A percentile compares a stretch with the other conserved stretches of the same genome.
phyloP scores from a whole-genome alignment of 1,284 basidiomycete genomes.

The Cutaneotrichosporon curvatum region DNA sequence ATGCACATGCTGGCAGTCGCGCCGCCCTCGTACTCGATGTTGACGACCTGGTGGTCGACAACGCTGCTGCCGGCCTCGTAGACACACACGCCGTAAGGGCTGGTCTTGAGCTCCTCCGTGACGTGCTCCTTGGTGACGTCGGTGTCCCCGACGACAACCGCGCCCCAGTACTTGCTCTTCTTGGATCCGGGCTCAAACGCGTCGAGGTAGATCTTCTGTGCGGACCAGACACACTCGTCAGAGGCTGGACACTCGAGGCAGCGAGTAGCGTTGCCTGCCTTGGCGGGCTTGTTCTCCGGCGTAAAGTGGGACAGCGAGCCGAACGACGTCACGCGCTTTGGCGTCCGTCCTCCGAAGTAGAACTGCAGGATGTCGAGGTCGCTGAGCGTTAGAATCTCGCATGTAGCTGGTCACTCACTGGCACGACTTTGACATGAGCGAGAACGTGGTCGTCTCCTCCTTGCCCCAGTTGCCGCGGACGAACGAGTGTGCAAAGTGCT shows the following conservation, averaged over 20 bases:
- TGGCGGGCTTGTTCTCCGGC: slow-evolving; percentile 60
- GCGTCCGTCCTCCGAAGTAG: slow-evolving; percentile 51
- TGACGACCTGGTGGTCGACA: slow-evolving; percentile 75
- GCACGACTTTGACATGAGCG: slow-evolving; percentile 79
- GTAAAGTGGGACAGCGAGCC: slow-evolving; percentile 74
- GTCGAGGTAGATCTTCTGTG: slow-evolving; percentile 55
- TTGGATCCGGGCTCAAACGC: slow-evolving; percentile 1
- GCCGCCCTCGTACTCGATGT: slow-evolving; percentile 69
- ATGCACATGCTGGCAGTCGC: slow-evolving; percentile 73
- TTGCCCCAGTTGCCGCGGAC: slow-evolving; percentile 70
- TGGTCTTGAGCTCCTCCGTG: slow-evolving; percentile 55
- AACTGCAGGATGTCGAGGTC: slow-evolving; percentile 77
- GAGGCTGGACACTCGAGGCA: slow-evolving; percentile 69
- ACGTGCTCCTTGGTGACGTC: slow-evolving; percentile 71
- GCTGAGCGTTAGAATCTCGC: slow-evolving; percentile 45
- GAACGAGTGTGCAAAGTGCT: slow-evolving; percentile 58
- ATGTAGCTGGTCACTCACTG: slow-evolving; percentile 52
- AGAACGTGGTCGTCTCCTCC: slow-evolving; percentile 64
- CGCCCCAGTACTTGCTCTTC: slow-evolving; percentile 18
- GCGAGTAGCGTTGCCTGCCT: slow-evolving; percentile 58
- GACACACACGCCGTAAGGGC: slow-evolving; percentile 73
- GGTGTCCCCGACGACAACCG: slow-evolving; percentile 57
- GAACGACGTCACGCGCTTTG: slow-evolving; percentile 67
- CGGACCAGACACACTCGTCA: slow-evolving; percentile 69
- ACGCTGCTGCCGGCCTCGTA: slow-evolving; percentile 76